Evolutionary conservation across 2,329 filamentous ascomycete species (phyloP).

Genomic region (Tympanopsis confertula): DNA sequence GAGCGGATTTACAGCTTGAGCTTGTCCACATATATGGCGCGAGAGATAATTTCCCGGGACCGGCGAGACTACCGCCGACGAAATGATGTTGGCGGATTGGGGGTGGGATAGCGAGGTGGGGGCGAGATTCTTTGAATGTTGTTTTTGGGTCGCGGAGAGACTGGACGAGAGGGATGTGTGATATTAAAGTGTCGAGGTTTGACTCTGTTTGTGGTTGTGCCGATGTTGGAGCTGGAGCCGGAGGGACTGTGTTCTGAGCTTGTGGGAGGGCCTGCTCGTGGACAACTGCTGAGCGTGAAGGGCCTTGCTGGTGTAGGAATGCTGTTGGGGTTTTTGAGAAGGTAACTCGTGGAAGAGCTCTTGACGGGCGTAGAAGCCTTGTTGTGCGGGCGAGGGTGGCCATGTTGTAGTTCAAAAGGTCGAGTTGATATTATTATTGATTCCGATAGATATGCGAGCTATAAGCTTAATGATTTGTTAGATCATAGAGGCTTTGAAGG

Average conservation of each 20-base stretch:
- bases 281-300: no score
- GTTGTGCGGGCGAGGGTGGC: no score
- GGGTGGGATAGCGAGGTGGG: neutral
- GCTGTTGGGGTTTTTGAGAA: no score
- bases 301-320: no score
- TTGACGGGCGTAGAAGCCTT: no score
- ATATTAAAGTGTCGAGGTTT: slow-evolving; percentile 11
- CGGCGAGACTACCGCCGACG: neutral
- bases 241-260: neutral
- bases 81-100: neutral
- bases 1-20: neutral
- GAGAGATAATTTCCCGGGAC: neutral
- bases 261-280: neutral
- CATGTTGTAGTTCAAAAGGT: no score
- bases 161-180: slow-evolving; percentile 3
- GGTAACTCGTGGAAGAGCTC: no score
- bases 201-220: neutral
- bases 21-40: neutral
- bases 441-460: no score
- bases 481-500: no score
- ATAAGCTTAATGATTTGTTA: no score
- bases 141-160: neutral
- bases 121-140: neutral
- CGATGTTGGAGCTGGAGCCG: neutral
- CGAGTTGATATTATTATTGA: no score